Conservation (phyloP, 257 asterid species). For the Rauvolfia tetraphylla region DNA sequence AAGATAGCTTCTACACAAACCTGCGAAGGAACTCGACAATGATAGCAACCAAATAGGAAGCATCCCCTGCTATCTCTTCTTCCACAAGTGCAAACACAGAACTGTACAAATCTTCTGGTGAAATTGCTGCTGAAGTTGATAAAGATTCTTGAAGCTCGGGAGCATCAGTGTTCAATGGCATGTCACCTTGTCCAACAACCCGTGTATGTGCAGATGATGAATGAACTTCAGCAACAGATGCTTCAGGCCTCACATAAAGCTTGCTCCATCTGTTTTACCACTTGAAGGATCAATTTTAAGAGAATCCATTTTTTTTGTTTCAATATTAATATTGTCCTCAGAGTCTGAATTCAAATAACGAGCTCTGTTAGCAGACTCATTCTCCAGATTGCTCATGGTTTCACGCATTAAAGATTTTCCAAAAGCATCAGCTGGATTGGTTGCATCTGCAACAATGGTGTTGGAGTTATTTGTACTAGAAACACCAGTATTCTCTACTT, state of each 20-base stretch:
- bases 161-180: slow-evolving; percentile 43
- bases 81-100: slow-evolving; percentile 66
- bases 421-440: slow-evolving; percentile 32
- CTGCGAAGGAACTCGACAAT: slow-evolving; percentile 87
- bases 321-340: slow-evolving; percentile 38
- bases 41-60: slow-evolving; percentile 72
- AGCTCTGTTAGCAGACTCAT: slow-evolving; percentile 36
- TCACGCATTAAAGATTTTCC: slow-evolving; percentile 39
- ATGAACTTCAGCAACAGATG: slow-evolving; percentile 36
- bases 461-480: slow-evolving; percentile 36
- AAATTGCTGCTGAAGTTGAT: slow-evolving; percentile 65
- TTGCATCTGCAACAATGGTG: slow-evolving; percentile 33
- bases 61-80: slow-evolving; percentile 92
- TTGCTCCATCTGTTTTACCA: slow-evolving; percentile 36
- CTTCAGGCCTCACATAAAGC: slow-evolving; percentile 29
- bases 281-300: slow-evolving; percentile 32
- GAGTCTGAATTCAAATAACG: slow-evolving; percentile 46
- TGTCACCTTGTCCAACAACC: slow-evolving; percentile 32
- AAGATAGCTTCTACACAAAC: slow-evolving; percentile 28
- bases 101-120: slow-evolving; percentile 64
- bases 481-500: slow-evolving; percentile 47
- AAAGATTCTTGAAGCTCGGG: slow-evolving; percentile 49
- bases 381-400: slow-evolving; percentile 28
- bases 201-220: slow-evolving; percentile 44
- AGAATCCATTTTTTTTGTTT: slow-evolving; percentile 21